Conservation (phyloP, 2,329 filamentous ascomycete genomes). For the Stemphylium beticola region DNA sequence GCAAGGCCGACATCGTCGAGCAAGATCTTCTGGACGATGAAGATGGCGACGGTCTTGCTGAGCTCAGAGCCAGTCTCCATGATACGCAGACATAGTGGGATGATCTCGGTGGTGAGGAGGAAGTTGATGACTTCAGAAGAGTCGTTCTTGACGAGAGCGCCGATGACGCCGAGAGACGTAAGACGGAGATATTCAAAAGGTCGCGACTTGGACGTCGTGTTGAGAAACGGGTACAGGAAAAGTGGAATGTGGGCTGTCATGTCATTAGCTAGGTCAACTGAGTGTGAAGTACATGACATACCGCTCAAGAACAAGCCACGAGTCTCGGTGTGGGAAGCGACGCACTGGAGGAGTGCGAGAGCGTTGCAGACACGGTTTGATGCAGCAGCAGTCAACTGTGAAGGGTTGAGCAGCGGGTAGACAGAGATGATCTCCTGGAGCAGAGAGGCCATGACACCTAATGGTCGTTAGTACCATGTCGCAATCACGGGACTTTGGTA, state of each 20-base stretch:
- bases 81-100: conserved; percentile 93
- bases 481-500: too few species aligned
- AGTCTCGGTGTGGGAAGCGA: conserved; percentile 96
- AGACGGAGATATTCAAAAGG: conserved; percentile 97
- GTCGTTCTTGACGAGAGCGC: conserved; percentile 97
- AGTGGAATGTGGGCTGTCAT: conserved; percentile 87
- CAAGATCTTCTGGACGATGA: conserved; percentile 98
- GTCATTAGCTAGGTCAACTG: conserved; percentile 19
- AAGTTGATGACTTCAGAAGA: conserved; percentile 99
- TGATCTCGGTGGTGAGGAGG: conserved; percentile 96
- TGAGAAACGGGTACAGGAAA: conserved; percentile 97
- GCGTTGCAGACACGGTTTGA: conserved; percentile 98
- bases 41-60: conserved; percentile 98
- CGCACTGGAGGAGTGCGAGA: conserved; percentile 91
- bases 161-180: conserved; percentile 94
- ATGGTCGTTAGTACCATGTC: conserved; percentile 21
- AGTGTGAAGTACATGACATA: conserved; percentile 47
- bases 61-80: conserved; percentile 99
- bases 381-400: conserved; percentile 94
- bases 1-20: conserved; percentile 95
- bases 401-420: conserved; percentile 94
- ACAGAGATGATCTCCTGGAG: conserved; percentile 99
- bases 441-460: conserved; percentile 96
- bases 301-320: conserved; percentile 91
- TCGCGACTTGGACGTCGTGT: conserved; percentile 96